Conservation (phyloP, 1,139 yeast species). For the Candida freyschussii region DNA sequence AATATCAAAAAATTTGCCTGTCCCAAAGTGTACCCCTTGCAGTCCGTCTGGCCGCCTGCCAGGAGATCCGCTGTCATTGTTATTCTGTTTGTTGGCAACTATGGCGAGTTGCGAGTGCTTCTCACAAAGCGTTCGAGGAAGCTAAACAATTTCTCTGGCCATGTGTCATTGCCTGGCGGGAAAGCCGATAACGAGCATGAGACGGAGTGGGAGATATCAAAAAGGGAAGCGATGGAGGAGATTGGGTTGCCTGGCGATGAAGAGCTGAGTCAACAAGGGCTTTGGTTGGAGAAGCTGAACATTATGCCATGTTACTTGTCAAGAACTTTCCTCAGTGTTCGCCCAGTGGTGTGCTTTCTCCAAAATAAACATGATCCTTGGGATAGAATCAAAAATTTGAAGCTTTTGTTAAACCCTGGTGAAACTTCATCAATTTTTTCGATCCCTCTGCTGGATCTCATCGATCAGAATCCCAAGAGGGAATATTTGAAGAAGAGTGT, state of each 20-base stretch:
- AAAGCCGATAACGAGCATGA: constrained; percentile 66
- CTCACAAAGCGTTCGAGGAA: constrained; percentile 71
- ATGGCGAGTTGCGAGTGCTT: constrained; percentile 72
- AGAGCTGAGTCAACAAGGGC: constrained; percentile 41
- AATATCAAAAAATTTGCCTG: constrained; percentile 17
- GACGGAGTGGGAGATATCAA: constrained; percentile 63
- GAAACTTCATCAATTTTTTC: constrained; percentile 67
- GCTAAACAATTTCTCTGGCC: constrained; percentile 75
- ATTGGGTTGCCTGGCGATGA: constrained; percentile 63
- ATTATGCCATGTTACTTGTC: constrained; percentile 72
- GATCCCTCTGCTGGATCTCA: constrained; percentile 60
- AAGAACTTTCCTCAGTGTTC: constrained; percentile 74
- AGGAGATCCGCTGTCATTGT: constrained; percentile 76
- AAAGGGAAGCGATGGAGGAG: constrained; percentile 84
- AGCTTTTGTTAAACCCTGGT: constrained; percentile 57
- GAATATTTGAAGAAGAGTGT: constrained; percentile 34
- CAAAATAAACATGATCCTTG: constrained; percentile 27
- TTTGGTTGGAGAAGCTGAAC: constrained; percentile 52
- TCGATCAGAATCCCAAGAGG: constrained; percentile 29
- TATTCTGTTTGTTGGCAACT: constrained; percentile 60
- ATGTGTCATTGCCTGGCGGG: constrained; percentile 88
- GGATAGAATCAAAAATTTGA: constrained; percentile 31
- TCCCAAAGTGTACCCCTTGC: constrained; percentile 23
- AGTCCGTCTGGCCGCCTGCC: constrained; percentile 32
- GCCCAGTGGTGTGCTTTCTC: constrained; percentile 75